A percentile compares a stretch with the other conserved stretches of the same genome.
Evolutionary conservation across 2,329 filamentous ascomycete species (phyloP).

Genomic region (Cladosporium colombiae): DNA sequence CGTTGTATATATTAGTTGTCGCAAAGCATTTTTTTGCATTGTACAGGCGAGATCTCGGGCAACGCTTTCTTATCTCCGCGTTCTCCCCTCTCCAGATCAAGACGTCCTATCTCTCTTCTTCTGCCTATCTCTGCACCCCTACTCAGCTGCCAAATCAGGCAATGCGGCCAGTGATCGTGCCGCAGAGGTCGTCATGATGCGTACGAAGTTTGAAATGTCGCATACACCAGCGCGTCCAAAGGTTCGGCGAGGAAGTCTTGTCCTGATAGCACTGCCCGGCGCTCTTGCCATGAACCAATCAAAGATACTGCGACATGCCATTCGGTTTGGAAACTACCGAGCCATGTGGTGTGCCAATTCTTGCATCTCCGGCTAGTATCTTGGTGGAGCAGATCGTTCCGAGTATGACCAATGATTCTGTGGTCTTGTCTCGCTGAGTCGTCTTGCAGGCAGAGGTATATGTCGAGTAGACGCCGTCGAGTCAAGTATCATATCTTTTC

Average conservation of each 20-base stretch:
- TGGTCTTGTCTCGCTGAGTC: neutral
- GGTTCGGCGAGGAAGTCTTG: neutral
- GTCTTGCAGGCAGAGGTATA: neutral
- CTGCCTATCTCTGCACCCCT: constrained; percentile 8
- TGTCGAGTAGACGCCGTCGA: neutral
- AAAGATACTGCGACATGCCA: neutral
- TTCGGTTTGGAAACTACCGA: neutral
- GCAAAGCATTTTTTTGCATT: neutral
- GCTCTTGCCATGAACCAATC: neutral
- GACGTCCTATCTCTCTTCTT: neutral
- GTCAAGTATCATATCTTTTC: neutral
- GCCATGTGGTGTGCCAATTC: neutral
- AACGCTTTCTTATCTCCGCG: constrained; percentile 9
- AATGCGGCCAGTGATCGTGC: constrained; percentile 4
- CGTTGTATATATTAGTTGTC: neutral
- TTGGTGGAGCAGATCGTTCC: neutral
- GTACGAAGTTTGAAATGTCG: neutral
- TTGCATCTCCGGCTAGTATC: neutral
- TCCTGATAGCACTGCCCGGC: constrained; percentile 10
- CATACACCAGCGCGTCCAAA: neutral
- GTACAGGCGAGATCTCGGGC: neutral
- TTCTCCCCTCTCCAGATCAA: constrained; percentile 2
- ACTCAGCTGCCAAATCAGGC: constrained; percentile 11
- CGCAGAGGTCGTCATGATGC: neutral
- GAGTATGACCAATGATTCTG: neutral